phyloP scores from a whole-genome alignment of 225 moss, liverwort and hornwort genomes.

The Climacium dendroides region DNA sequence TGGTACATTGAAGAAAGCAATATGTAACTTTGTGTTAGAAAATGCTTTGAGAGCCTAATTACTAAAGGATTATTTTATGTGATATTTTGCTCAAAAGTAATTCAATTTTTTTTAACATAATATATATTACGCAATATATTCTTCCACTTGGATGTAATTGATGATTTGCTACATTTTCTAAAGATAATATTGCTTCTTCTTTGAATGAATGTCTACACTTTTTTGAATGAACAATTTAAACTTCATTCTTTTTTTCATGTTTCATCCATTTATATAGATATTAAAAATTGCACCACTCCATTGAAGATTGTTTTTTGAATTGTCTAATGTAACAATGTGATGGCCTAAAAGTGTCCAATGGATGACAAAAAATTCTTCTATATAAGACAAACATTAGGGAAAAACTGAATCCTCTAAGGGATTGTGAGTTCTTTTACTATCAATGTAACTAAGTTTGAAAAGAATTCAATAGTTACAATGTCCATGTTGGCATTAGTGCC shows the following conservation, averaged over 20 bases:
- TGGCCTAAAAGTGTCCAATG: fast-evolving
- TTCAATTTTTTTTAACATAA: fast-evolving
- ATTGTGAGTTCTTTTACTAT: too few species aligned
- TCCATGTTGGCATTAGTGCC: too few species aligned
- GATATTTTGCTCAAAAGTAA: too few species aligned
- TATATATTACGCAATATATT: neutral
- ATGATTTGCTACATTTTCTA: neutral
- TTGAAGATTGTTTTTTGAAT: fast-evolving
- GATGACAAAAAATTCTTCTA: neutral
- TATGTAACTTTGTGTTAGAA: fast-evolving
- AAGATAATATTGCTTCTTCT: fast-evolving
- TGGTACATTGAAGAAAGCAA: neutral
- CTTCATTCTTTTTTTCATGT: fast-evolving
- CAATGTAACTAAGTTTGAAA: too few species aligned
- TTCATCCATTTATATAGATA: neutral
- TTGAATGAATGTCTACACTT: too few species aligned
- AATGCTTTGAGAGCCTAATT: neutral
- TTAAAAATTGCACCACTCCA: too few species aligned
- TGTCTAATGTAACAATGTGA: fast-evolving
- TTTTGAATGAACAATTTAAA: neutral
- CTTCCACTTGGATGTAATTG: fast-evolving
- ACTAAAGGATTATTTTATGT: too few species aligned
- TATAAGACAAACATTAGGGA: too few species aligned
- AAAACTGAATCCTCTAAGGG: too few species aligned
- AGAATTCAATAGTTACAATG: too few species aligned